Evolutionary conservation across 2,329 filamentous ascomycete species (phyloP).

Genomic region (Graphilbum sp.): DNA sequence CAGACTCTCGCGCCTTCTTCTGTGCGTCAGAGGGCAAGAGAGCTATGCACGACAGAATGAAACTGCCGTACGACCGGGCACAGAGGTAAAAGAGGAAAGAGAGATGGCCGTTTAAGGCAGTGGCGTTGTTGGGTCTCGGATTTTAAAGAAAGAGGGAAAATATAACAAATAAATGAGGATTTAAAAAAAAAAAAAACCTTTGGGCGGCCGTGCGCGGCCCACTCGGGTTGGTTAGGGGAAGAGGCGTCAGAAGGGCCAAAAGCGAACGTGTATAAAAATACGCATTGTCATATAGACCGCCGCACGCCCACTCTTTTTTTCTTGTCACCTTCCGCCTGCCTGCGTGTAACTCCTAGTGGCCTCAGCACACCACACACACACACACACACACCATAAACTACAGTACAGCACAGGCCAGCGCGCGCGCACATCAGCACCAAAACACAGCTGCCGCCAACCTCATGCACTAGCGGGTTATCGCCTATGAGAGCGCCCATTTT

Average conservation of each 20-base stretch:
- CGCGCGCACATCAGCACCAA: too few species aligned
- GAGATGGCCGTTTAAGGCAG: too few species aligned
- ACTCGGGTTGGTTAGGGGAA: constrained; percentile 4
- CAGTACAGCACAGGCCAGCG: background rate
- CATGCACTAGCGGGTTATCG: too few species aligned
- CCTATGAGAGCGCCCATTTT: too few species aligned
- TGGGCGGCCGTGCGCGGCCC: constrained; percentile 8
- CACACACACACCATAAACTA: background rate
- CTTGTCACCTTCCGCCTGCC: constrained; percentile 3
- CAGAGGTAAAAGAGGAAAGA: too few species aligned
- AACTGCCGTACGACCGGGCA: too few species aligned
- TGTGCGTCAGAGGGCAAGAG: too few species aligned
- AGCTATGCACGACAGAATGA: too few species aligned
- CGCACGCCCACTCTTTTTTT: constrained; percentile 12
- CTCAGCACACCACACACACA: background rate
- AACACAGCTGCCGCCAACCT: too few species aligned
- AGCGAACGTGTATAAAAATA: constrained; percentile 16
- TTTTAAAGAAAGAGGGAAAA: background rate
- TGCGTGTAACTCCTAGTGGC: constrained; percentile 1
- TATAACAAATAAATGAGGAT: background rate
- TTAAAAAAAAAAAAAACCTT: background rate
- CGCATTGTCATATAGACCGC: constrained; percentile 14
- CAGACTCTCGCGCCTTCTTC: too few species aligned
- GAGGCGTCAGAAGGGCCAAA: background rate
- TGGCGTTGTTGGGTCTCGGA: background rate